Evolutionary conservation across 495 filamentous ascomycete species (phyloP).

Genomic region (Tuber melanosporum): DNA sequence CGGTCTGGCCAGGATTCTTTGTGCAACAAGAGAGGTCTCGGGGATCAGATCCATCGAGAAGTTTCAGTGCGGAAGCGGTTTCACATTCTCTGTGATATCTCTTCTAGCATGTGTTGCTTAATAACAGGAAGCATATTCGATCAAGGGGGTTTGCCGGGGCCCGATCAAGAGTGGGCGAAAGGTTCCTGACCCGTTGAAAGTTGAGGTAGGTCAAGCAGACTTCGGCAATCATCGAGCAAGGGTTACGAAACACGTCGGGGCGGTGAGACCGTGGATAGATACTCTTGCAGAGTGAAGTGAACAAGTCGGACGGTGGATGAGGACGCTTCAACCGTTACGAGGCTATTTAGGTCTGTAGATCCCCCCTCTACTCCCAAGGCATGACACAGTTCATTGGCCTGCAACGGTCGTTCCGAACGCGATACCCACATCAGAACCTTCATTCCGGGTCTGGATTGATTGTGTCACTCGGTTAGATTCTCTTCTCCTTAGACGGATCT

Average conservation of each 20-base stretch:
- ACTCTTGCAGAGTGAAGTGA: not conserved
- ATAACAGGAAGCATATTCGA: slow-evolving; percentile 6
- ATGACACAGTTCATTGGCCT: not conserved
- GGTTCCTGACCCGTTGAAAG: slow-evolving; percentile 2
- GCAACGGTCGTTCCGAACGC: not conserved
- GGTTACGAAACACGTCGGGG: not conserved
- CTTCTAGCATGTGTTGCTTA: not conserved
- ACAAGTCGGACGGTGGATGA: not conserved
- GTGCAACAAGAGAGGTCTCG: not conserved
- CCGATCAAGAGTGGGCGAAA: slow-evolving; percentile 5
- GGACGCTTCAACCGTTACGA: not conserved
- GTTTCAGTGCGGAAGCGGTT: not conserved
- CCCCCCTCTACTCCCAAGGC: not conserved
- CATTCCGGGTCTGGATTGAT: not conserved
- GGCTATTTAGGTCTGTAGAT: not conserved
- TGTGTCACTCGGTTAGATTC: not conserved
- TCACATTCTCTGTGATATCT: not conserved
- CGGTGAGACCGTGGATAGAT: not conserved
- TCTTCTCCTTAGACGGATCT: not conserved
- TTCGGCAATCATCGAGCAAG: not conserved
- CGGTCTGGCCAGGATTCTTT: not conserved
- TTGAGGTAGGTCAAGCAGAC: slow-evolving; percentile 4
- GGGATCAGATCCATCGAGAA: not conserved
- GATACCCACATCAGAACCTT: slow-evolving; percentile 3
- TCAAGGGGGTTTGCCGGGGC: not conserved